A percentile compares a stretch with the other conserved stretches of the same genome.
phyloP scores from a whole-genome alignment of 2,329 filamentous ascomycete genomes.

The Pseudopyricularia javanii region DNA sequence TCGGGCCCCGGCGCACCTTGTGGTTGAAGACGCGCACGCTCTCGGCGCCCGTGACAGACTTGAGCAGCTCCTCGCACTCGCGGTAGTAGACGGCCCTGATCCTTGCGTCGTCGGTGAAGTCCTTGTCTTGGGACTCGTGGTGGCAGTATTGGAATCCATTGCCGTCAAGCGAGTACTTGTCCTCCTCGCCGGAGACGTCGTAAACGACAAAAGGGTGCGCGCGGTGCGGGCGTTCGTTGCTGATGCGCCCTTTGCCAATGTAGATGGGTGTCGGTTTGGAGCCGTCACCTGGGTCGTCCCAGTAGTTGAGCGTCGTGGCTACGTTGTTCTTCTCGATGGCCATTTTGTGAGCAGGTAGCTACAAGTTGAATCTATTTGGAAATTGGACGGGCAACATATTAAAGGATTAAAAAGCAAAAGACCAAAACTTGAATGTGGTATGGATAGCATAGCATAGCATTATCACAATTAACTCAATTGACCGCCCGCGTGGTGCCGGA shows the following conservation, averaged over 20 bases:
- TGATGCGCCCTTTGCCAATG: conserved; percentile 12
- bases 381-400: too few species aligned
- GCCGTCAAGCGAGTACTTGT: conserved; percentile 47
- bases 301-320: conserved; percentile 22
- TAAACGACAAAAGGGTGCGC: conserved; percentile 29
- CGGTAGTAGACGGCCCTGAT: conserved; percentile 42
- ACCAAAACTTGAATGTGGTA: too few species aligned
- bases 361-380: too few species aligned
- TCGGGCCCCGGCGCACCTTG: conserved; percentile 31
- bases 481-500: too few species aligned
- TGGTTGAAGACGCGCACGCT: conserved; percentile 41
- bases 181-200: conserved; percentile 41
- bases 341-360: too few species aligned
- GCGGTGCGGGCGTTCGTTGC: conserved; percentile 16
- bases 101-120: conserved; percentile 35
- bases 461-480: too few species aligned
- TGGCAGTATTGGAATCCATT: conserved; percentile 42
- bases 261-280: conserved; percentile 22
- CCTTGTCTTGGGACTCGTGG: conserved; percentile 20
- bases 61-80: conserved; percentile 44
- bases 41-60: conserved; percentile 12
- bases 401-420: too few species aligned
- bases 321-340: conserved; percentile 12
- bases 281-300: conserved; percentile 26
- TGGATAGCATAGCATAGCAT: too few species aligned